Percentiles rank a stretch among this genome's conserved stretches.
These are phyloP conservation scores for Vaccinium myrtillus DNA, from an alignment of 148 eudicot genomes.

Conservation along the genomic window DNA sequence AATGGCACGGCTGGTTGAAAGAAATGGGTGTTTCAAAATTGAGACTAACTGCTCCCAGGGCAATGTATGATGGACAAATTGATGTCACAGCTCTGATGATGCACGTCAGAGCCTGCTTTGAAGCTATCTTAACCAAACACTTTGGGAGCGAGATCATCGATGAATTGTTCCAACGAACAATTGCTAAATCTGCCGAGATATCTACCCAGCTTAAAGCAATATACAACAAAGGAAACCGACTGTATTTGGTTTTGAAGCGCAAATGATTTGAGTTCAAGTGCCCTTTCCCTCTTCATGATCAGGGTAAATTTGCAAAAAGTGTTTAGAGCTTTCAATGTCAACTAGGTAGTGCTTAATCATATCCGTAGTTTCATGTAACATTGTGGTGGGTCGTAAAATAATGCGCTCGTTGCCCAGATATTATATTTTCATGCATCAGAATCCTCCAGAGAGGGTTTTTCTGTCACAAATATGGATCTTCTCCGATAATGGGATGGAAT, in stretches of 20 bases:
- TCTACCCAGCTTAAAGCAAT: not conserved
- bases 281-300: not conserved
- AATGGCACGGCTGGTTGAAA: not conserved
- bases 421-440: not conserved
- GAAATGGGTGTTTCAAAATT: conserved; percentile 14
- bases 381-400: not conserved
- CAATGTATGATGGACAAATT: not conserved
- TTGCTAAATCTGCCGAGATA: not conserved
- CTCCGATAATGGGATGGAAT: not conserved
- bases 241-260: conserved; percentile 11
- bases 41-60: not conserved
- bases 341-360: not conserved
- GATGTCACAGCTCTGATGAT: too few relatives aligned
- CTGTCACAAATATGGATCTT: not conserved
- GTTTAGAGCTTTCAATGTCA: not conserved
- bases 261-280: conserved; percentile 8
- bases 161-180: not conserved
- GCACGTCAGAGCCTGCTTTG: conserved; percentile 3
- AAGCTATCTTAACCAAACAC: conserved; percentile 9
- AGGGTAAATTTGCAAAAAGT: not conserved
- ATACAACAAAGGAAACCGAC: not conserved
- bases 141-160: conserved; percentile 6
- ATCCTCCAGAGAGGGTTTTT: not conserved
- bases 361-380: not conserved
- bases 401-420: not conserved